A percentile compares a stretch with the other conserved stretches of the same genome.
Evolutionary conservation across 2,329 filamentous ascomycete species (phyloP).

Genomic region (Coniochaeta pulveracea): DNA sequence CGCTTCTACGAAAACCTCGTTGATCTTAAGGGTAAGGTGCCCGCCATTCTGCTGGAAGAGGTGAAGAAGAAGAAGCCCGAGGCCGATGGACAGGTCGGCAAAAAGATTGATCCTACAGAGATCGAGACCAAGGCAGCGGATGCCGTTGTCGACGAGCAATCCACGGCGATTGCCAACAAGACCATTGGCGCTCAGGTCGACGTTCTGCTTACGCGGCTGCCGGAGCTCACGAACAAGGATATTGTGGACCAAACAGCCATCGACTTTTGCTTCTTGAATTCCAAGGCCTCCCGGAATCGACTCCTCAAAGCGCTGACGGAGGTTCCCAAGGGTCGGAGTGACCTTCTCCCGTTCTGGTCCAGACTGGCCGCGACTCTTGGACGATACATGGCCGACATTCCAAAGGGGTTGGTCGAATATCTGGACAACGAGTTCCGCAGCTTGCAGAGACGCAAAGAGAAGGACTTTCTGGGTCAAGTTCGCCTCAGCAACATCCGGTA

Average conservation of each 20-base stretch:
- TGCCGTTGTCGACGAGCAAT: constrained; percentile 63
- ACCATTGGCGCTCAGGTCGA: constrained; percentile 96
- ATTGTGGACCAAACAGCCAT: constrained; percentile 84
- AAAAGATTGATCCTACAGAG: constrained; percentile 51
- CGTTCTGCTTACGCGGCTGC: constrained; percentile 74
- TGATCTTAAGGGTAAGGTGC: constrained; percentile 91
- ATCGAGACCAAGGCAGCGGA: constrained; percentile 32
- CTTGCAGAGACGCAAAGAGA: constrained; percentile 90
- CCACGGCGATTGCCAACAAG: constrained; percentile 92
- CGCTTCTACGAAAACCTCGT: constrained; percentile 97
- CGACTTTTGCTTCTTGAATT: constrained; percentile 97
- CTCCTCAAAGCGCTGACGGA: constrained; percentile 89
- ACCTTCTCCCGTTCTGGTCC: constrained; percentile 85
- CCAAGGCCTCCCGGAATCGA: constrained; percentile 91
- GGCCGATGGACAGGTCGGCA: constrained; percentile 69
- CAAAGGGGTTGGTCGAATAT: constrained; percentile 81
- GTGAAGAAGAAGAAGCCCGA: constrained; percentile 88
- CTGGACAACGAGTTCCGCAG: constrained; percentile 96
- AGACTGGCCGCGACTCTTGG: constrained; percentile 86
- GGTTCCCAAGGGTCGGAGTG: constrained; percentile 84
- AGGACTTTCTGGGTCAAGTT: constrained; percentile 92
- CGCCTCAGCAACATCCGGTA: constrained; percentile 95
- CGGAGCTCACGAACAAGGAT: constrained; percentile 86
- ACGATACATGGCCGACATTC: constrained; percentile 89
- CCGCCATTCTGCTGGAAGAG: constrained; percentile 85